Evolutionary conservation across 1,139 yeast species (phyloP).

Genomic region (Torulaspora pretoriensis): DNA sequence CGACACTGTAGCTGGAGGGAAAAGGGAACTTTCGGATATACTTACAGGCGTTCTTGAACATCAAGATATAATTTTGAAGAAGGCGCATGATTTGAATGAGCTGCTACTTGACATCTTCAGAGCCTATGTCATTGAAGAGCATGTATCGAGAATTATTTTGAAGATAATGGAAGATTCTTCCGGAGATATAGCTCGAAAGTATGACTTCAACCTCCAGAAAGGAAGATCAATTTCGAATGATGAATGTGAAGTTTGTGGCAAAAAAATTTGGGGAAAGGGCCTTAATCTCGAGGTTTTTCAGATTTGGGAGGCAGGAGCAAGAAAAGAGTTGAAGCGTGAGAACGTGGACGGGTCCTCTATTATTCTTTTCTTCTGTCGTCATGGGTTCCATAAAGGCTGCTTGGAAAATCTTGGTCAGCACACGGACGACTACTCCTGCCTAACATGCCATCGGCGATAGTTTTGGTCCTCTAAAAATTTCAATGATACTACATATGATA

Average conservation of each 20-base stretch:
- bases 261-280: slow-evolving; percentile 58
- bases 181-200: slow-evolving; percentile 15
- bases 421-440: slow-evolving; percentile 20
- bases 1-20: slow-evolving; percentile 11
- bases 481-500: neutral
- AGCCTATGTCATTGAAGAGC: slow-evolving; percentile 27
- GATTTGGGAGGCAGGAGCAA: slow-evolving; percentile 44
- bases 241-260: slow-evolving; percentile 71
- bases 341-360: slow-evolving; percentile 22
- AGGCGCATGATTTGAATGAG: slow-evolving; percentile 21
- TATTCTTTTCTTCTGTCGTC: slow-evolving; percentile 53
- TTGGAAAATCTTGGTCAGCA: slow-evolving; percentile 45
- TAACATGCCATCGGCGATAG: slow-evolving; percentile 18
- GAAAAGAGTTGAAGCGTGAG: neutral
- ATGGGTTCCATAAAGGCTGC: slow-evolving; percentile 67
- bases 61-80: slow-evolving; percentile 27
- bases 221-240: slow-evolving; percentile 60
- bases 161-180: slow-evolving; percentile 26
- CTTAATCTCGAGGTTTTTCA: slow-evolving; percentile 42
- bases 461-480: too few relatives aligned
- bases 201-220: slow-evolving; percentile 23
- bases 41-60: slow-evolving; percentile 28
- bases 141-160: slow-evolving; percentile 21
- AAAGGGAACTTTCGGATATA: slow-evolving; percentile 21
- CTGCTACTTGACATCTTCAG: slow-evolving; percentile 24